Percentiles rank a stretch among this genome's conserved stretches.
These are phyloP conservation scores for Herpetomonas samuelpessoai DNA, from an alignment of 208 protist species.

Conservation along the genomic window DNA sequence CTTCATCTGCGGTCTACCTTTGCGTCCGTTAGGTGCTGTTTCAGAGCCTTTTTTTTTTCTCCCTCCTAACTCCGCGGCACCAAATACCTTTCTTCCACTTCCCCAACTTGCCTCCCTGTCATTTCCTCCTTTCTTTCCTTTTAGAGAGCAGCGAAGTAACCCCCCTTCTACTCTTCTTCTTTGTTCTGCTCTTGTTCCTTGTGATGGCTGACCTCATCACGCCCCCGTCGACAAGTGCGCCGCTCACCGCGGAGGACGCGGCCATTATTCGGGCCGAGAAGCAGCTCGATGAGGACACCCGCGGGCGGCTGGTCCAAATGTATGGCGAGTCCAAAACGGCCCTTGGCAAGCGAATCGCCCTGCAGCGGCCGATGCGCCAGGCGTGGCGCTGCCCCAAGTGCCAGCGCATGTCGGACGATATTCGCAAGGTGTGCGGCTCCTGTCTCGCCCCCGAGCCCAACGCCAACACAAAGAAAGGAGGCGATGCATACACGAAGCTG, in stretches of 20 bases:
- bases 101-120: too few relatives aligned
- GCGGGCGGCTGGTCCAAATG: constrained; percentile 30
- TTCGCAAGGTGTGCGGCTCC: constrained; percentile 44
- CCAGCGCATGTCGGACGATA: constrained; percentile 26
- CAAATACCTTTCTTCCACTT: too few relatives aligned
- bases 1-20: too few relatives aligned
- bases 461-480: constrained; percentile 5
- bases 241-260: constrained; percentile 33
- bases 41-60: too few relatives aligned
- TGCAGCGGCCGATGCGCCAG: constrained; percentile 23
- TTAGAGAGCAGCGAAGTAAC: not conserved
- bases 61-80: too few relatives aligned
- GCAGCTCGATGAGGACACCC: constrained; percentile 38
- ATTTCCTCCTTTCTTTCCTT: too few relatives aligned
- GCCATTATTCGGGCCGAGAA: constrained; percentile 42
- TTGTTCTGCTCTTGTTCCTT: not conserved
- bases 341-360: constrained; percentile 15
- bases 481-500: not conserved
- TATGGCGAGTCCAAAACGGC: constrained; percentile 31
- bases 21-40: too few relatives aligned
- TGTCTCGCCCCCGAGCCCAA: constrained; percentile 42
- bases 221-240: constrained; percentile 15
- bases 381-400: constrained; percentile 40
- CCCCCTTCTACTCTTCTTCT: constrained; percentile 1
- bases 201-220: constrained; percentile 32